These are phyloP conservation scores for Claviceps purpurea DNA, from an alignment of 2,329 filamentous ascomycete genomes.

Conservation along the genomic window DNA sequence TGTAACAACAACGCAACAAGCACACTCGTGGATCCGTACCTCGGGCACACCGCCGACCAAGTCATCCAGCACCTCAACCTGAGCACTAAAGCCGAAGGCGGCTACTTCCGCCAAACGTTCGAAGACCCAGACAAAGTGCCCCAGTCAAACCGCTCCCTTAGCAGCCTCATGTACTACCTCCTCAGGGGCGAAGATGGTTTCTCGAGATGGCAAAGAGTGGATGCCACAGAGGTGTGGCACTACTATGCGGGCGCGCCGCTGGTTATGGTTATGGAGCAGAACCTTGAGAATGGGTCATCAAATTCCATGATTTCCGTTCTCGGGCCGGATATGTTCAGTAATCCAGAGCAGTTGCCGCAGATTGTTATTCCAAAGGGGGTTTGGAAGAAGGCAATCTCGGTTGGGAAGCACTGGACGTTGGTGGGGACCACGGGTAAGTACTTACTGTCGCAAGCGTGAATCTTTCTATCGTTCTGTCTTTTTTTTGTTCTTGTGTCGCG, in stretches of 20 bases:
- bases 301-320: slow-evolving; percentile 25
- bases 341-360: slow-evolving; percentile 25
- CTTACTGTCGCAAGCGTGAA: not conserved
- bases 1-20: not conserved
- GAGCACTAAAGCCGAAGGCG: slow-evolving; percentile 31
- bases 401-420: slow-evolving; percentile 28
- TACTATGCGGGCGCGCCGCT: slow-evolving; percentile 39
- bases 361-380: slow-evolving; percentile 23
- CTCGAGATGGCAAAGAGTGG: slow-evolving; percentile 35
- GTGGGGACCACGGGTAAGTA: slow-evolving; percentile 20
- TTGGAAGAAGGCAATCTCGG: slow-evolving; percentile 29
- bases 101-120: slow-evolving; percentile 35
- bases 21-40: not conserved
- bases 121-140: slow-evolving; percentile 18
- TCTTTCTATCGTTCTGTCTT: not conserved
- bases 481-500: not conserved
- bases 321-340: slow-evolving; percentile 26
- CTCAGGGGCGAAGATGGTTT: slow-evolving; percentile 27
- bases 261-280: slow-evolving; percentile 26
- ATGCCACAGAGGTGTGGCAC: slow-evolving; percentile 38
- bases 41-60: slow-evolving; percentile 19
- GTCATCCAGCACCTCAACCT: slow-evolving; percentile 29
- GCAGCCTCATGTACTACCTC: slow-evolving; percentile 40
- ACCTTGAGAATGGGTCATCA: too few species aligned
- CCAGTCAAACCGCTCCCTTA: slow-evolving; percentile 23